Percentiles rank a stretch among this genome's conserved stretches.
These are phyloP conservation scores for Verticillium nonalfalfae DNA, from an alignment of 2,329 filamentous ascomycete genomes.

Conservation along the genomic window DNA sequence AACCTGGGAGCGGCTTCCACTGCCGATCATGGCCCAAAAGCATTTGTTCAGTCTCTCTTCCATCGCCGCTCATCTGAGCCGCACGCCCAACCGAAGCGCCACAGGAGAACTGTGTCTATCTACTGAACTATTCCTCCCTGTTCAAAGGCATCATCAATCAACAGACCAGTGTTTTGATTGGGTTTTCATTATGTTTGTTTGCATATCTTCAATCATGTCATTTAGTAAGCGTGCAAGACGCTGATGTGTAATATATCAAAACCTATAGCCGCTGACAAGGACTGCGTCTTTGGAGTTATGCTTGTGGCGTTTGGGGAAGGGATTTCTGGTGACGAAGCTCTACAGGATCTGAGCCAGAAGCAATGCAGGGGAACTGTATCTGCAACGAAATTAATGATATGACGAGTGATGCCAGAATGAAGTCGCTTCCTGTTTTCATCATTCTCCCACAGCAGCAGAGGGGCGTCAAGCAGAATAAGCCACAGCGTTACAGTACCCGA, in stretches of 20 bases:
- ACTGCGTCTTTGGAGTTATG: background rate
- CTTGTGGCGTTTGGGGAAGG: background rate
- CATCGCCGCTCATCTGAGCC: slow-evolving; percentile 32
- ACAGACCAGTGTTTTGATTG: background rate
- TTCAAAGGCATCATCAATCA: background rate
- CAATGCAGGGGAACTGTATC: background rate
- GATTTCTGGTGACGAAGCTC: background rate
- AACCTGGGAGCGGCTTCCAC: slow-evolving; percentile 26
- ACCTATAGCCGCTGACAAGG: background rate
- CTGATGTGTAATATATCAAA: background rate
- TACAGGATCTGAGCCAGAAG: background rate
- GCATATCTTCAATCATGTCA: background rate
- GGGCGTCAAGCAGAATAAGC: background rate
- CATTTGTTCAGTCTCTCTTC: slow-evolving; percentile 32
- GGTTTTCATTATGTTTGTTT: background rate
- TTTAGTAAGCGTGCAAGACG: background rate
- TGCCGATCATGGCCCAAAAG: slow-evolving; percentile 21
- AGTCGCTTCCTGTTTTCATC: background rate
- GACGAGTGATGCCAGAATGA: background rate
- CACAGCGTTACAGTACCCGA: background rate
- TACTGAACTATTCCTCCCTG: background rate
- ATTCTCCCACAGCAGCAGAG: background rate
- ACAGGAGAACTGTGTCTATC: background rate
- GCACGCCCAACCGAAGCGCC: background rate
- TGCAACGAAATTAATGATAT: background rate